Percentiles rank a stretch among this genome's conserved stretches.
phyloP scores from a whole-genome alignment of 2,329 filamentous ascomycete species.

The Colletotrichum destructivum region DNA sequence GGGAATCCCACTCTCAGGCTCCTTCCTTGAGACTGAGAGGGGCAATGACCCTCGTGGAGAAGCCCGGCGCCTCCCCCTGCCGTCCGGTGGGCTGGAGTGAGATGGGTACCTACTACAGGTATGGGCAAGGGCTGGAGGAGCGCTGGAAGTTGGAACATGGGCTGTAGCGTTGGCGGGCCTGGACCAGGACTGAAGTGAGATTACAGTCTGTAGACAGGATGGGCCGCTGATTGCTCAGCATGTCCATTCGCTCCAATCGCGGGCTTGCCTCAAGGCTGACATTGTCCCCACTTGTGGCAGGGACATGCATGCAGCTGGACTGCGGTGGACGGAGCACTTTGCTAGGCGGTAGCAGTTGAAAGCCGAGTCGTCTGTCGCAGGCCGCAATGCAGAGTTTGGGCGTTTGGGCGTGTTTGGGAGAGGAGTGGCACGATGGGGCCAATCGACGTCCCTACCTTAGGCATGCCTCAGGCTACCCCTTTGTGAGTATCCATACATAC shows the following conservation, averaged over 20 bases:
- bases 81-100: constrained; percentile 1
- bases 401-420: constrained; percentile 1
- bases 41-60: neutral
- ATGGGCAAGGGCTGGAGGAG: constrained; percentile 30
- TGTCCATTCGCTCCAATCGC: constrained; percentile 35
- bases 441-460: no score
- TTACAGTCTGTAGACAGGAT: constrained; percentile 11
- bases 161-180: neutral
- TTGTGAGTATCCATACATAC: no score
- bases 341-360: neutral
- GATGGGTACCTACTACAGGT: neutral
- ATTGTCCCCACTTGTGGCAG: constrained; percentile 21
- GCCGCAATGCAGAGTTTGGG: constrained; percentile 10
- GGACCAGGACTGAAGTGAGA: constrained; percentile 24
- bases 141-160: constrained; percentile 17
- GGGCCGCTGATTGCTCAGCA: constrained; percentile 15
- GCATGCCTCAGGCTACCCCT: constrained; percentile 16
- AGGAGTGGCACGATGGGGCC: neutral
- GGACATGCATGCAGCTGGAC: constrained; percentile 21
- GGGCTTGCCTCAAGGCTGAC: constrained; percentile 30
- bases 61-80: neutral
- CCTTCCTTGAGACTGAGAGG: constrained; percentile 1
- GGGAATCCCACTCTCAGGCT: neutral
- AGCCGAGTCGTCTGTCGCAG: neutral
- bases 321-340: constrained; percentile 2